phyloP scores from a whole-genome alignment of 768 basidiomycete genomes.

The Suillus cothurnatus region DNA sequence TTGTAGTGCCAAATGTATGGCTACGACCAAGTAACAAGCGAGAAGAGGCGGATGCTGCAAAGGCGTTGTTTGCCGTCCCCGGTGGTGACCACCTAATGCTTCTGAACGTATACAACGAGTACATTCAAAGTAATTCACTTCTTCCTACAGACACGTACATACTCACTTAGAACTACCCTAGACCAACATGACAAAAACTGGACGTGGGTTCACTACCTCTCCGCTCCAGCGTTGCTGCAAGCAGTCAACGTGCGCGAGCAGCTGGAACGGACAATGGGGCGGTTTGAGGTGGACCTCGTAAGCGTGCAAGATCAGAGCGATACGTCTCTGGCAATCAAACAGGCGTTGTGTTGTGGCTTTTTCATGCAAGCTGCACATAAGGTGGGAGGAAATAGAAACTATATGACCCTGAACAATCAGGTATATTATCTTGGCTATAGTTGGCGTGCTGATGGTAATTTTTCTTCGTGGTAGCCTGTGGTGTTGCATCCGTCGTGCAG shows the following conservation, averaged over 20 bases:
- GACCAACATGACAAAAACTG: conserved; percentile 82
- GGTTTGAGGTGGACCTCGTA: conserved; percentile 77
- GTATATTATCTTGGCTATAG: conserved; percentile 37
- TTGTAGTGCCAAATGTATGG: conserved; percentile 86
- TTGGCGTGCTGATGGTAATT: conserved; percentile 1
- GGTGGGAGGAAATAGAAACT: conserved; percentile 87
- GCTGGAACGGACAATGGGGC: conserved; percentile 89
- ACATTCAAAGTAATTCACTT: conserved; percentile 67
- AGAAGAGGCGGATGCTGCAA: conserved; percentile 92
- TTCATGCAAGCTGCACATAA: conserved; percentile 99
- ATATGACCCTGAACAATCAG: conserved; percentile 93
- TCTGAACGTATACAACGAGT: conserved; percentile 94
- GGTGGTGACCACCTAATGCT: conserved; percentile 97
- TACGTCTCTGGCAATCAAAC: conserved; percentile 73
- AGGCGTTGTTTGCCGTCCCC: conserved; percentile 84
- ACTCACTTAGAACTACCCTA: conserved; percentile 27
- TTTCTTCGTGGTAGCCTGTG: conserved; percentile 17
- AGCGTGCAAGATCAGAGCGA: conserved; percentile 69
- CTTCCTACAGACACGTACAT: conserved; percentile 1
- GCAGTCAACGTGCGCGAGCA: conserved; percentile 94
- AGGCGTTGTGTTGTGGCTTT: conserved; percentile 88
- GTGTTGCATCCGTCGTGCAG: conserved; percentile 80
- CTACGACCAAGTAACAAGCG: conserved; percentile 85
- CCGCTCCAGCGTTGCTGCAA: conserved; percentile 78
- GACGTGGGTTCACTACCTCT: conserved; percentile 91